A percentile compares a stretch with the other conserved stretches of the same genome.
phyloP scores from a whole-genome alignment of 225 moss, liverwort and hornwort species.

The Polytrichum commune region DNA sequence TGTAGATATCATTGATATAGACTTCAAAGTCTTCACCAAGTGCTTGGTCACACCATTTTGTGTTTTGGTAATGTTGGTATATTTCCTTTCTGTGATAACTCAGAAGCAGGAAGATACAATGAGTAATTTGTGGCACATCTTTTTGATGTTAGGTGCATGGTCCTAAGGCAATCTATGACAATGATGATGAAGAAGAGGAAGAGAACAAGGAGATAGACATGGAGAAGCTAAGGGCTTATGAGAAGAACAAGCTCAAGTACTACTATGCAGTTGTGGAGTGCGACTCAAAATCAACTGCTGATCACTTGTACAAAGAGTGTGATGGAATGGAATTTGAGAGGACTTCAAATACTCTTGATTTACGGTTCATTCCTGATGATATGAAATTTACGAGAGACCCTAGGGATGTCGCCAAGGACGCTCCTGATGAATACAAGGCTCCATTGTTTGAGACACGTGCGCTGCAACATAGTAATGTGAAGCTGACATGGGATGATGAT shows the following conservation, averaged over 20 bases:
- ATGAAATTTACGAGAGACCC: constrained; percentile 66
- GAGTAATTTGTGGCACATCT: neutral
- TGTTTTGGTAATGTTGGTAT: neutral
- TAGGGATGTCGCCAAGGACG: constrained; percentile 70
- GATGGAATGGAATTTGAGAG: constrained; percentile 97
- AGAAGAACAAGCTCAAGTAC: constrained; percentile 88
- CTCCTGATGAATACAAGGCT: constrained; percentile 68
- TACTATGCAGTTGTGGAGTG: constrained; percentile 92
- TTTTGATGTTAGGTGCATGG: constrained; percentile 49
- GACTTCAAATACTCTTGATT: constrained; percentile 88
- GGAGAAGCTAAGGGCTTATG: constrained; percentile 90
- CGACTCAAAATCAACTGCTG: constrained; percentile 79
- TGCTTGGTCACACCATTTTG: neutral
- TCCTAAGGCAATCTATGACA: constrained; percentile 61
- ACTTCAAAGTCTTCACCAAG: neutral
- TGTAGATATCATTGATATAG: too few species aligned
- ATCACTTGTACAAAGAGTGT: constrained; percentile 73
- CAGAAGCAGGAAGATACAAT: too few species aligned
- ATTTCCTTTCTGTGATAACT: too few species aligned
- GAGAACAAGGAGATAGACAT: constrained; percentile 72
- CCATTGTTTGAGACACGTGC: constrained; percentile 91
- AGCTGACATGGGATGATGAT: constrained; percentile 97
- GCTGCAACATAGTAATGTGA: constrained; percentile 89
- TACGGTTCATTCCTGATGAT: constrained; percentile 82
- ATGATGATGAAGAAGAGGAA: constrained; percentile 55